Evolutionary conservation across 768 basidiomycete genomes (phyloP), one percentile per base, ranked within the genome.

Genomic region (Termitomyces sp.): DNA sequence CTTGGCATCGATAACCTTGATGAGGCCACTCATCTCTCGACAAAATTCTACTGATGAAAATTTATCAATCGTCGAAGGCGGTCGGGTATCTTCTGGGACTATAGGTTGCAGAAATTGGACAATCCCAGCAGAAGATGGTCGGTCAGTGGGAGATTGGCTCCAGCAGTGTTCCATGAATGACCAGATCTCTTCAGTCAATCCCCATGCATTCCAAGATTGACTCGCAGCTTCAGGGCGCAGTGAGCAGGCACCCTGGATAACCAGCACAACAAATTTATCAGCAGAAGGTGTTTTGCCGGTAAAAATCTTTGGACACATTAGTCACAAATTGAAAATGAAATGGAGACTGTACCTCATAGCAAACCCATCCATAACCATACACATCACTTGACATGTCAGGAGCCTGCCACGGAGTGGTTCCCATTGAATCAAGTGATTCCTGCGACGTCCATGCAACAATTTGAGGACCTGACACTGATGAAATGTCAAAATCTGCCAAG

Each of bases 291-390:
- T 15, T 46, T 57, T n/a, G 2, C 45, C 45, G 2, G 45, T 38
- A 38, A 57, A 57, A 7, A 57, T 57, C 56, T 57, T 57, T 49
- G 20, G 7, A 16, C 22, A 20, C 8, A 7, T 33, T 22, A 32
- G 32, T 9, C 22, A 18, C 4, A 6, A 45, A 33, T 9, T 15
- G 9, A 35, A 3, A 40, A 18, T 38, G 4, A 2, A 24, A 7
- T 32, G 20, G 12, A 42, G 8, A 24, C n/a, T 32, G 0, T 13
- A 59, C 58, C 52, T 59, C 58, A 33, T 52, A 62, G 39, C 57
- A 58, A 32, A 54, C 57, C 28, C 51, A 62, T 9, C 55, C 40
- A 40, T 40, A 62, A 7, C 57, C 50, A 45, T 62, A 62, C 7
- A 61, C 24, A 36, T 61, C 60, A 42, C 55, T 61, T 4, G 32